Evolutionary conservation across 371 early-diverging fungal species (phyloP).

Genomic region (Zychaea mexicana): DNA sequence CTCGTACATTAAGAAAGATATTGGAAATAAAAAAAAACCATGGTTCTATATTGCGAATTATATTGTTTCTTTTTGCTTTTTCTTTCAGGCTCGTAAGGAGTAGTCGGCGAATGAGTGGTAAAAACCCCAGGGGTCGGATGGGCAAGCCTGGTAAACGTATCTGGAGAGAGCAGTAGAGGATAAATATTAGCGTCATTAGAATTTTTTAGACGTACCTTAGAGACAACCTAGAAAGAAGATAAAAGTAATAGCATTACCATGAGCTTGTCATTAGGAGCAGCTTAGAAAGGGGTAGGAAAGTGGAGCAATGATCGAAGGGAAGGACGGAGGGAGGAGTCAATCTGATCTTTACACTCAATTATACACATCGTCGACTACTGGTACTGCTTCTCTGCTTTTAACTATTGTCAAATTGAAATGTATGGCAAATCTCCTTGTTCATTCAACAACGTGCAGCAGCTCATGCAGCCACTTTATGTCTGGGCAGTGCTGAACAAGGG

Average conservation of each 20-base stretch:
- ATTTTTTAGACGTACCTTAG: too few relatives aligned
- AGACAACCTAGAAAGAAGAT: neutral
- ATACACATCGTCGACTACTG: too few relatives aligned
- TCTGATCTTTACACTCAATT: neutral
- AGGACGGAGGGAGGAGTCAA: neutral
- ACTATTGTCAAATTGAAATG: neutral
- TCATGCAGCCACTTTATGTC: conserved; percentile 1
- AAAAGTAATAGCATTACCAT: neutral
- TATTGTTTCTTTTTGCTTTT: too few relatives aligned
- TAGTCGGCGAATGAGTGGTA: too few relatives aligned
- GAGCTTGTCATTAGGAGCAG: neutral
- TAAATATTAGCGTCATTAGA: neutral
- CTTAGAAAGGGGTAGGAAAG: neutral
- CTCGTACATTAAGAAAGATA: too few relatives aligned
- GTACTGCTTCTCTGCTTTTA: too few relatives aligned
- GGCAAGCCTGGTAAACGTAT: too few relatives aligned
- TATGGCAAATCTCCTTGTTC: conserved; percentile 5
- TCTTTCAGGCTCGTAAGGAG: too few relatives aligned
- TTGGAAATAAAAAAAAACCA: too few relatives aligned
- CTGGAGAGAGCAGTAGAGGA: neutral
- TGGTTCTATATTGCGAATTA: too few relatives aligned
- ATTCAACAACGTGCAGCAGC: conserved; percentile 3
- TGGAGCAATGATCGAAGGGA: neutral
- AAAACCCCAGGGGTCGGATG: too few relatives aligned
- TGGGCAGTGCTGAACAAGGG: neutral